phyloP scores from a whole-genome alignment of 441 rosid genomes.

The Adansonia rubrostipa region DNA sequence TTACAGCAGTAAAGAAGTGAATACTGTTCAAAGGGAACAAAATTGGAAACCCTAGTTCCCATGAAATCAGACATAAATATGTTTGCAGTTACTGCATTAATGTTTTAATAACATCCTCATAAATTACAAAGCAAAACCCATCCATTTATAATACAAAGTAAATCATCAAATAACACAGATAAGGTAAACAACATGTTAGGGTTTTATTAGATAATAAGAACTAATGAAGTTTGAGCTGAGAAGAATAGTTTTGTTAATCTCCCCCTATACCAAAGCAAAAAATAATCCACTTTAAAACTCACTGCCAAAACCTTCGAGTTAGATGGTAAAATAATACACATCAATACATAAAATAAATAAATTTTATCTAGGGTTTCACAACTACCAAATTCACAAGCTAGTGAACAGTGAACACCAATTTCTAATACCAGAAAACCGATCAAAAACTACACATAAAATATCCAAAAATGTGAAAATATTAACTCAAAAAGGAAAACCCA shows the following conservation, averaged over 20 bases:
- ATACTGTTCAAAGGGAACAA: conserved; percentile 30
- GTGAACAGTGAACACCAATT: conserved; percentile 42
- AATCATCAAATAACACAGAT: conserved; percentile 30
- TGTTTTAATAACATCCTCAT: conserved; percentile 29
- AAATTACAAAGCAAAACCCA: conserved; percentile 23
- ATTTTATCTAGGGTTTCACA: conserved; percentile 53
- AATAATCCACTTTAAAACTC: conserved; percentile 29
- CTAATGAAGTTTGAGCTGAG: conserved; percentile 11
- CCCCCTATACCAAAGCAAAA: conserved; percentile 22
- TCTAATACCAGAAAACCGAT: conserved; percentile 22
- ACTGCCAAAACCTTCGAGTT: conserved; percentile 27
- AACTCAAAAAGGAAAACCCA: conserved; percentile 43
- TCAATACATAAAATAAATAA: conserved; percentile 35
- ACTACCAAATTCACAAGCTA: conserved; percentile 35
- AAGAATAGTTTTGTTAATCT: conserved; percentile 29
- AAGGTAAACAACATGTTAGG: conserved; percentile 53
- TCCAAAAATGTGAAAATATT: conserved; percentile 42
- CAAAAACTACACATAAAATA: conserved; percentile 36
- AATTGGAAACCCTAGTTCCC: conserved; percentile 58
- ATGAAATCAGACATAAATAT: conserved; percentile 35
- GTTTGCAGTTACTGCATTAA: conserved; percentile 18
- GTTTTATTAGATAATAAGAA: conserved; percentile 43
- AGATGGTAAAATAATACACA: conserved; percentile 24
- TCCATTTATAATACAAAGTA: conserved; percentile 33
- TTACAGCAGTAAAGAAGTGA: conserved; percentile 23